These are phyloP conservation scores for Hyparrhenia diplandra DNA, from an alignment of 176 grass and related monocot species.

Conservation along the genomic window DNA sequence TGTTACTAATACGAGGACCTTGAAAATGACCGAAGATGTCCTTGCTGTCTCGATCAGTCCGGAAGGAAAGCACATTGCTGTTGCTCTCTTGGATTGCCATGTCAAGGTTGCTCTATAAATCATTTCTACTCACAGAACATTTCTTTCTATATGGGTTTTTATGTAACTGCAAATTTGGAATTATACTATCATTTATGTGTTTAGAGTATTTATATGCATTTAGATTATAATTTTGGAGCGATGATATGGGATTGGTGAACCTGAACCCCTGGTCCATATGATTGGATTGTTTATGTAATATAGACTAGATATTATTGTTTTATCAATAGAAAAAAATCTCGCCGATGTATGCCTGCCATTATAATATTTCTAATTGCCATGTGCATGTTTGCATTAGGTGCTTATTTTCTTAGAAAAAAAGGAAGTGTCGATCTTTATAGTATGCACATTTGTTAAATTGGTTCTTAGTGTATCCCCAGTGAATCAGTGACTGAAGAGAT, in stretches of 20 bases:
- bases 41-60: constrained; percentile 68
- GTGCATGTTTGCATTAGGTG: background rate
- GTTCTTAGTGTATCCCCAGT: background rate
- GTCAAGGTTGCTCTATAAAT: constrained; percentile 62
- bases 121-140: background rate
- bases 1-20: constrained; percentile 82
- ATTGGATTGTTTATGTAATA: background rate
- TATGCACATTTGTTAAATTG: background rate
- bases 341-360: background rate
- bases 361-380: background rate
- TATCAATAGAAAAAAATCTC: background rate
- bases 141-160: background rate
- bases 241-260: background rate
- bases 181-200: background rate
- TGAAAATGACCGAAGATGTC: constrained; percentile 96
- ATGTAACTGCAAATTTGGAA: background rate
- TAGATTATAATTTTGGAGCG: background rate
- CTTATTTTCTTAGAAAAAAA: background rate
- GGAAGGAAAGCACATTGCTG: constrained; percentile 78
- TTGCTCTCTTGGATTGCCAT: constrained; percentile 85
- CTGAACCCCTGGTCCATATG: background rate
- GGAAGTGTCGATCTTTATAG: background rate
- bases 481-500: background rate
- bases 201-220: background rate
- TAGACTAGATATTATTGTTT: background rate